Evolutionary conservation across 1,284 basidiomycete species (phyloP).

Genomic region (Abortiporus biennis): DNA sequence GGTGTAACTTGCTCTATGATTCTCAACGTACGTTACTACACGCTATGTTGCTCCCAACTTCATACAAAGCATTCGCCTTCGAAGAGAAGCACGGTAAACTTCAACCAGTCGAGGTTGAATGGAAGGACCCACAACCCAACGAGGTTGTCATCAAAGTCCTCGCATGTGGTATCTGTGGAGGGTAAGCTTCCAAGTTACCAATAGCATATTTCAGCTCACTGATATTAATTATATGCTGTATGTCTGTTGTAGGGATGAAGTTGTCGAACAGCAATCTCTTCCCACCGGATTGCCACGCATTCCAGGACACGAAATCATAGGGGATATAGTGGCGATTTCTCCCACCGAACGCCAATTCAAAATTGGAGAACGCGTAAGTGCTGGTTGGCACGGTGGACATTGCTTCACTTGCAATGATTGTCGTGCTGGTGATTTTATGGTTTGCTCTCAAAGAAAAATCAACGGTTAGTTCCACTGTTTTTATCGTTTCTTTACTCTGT

Average conservation of each 20-base stretch:
- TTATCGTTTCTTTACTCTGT: background rate
- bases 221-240: constrained; percentile 14
- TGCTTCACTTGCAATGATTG: constrained; percentile 20
- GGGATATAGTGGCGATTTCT: constrained; percentile 20
- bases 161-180: constrained; percentile 21
- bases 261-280: constrained; percentile 12
- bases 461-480: constrained; percentile 17
- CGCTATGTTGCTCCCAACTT: constrained; percentile 21
- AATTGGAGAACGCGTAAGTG: constrained; percentile 22
- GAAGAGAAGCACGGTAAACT: constrained; percentile 5
- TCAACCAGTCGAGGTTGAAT: constrained; percentile 12
- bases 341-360: constrained; percentile 17
- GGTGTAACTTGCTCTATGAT: too few relatives aligned
- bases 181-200: too few relatives aligned
- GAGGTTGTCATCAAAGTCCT: constrained; percentile 29
- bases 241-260: constrained; percentile 15
- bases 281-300: constrained; percentile 12
- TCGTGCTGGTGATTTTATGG: constrained; percentile 16
- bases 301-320: constrained; percentile 23
- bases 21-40: too few relatives aligned
- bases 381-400: constrained; percentile 22
- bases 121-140: constrained; percentile 25
- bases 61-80: constrained; percentile 24
- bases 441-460: constrained; percentile 13
- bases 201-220: background rate